Percentiles rank a stretch among this genome's conserved stretches.
These are phyloP conservation scores for Ramularia collo-cygni DNA, from an alignment of 2,329 filamentous ascomycete genomes.

Conservation along the genomic window DNA sequence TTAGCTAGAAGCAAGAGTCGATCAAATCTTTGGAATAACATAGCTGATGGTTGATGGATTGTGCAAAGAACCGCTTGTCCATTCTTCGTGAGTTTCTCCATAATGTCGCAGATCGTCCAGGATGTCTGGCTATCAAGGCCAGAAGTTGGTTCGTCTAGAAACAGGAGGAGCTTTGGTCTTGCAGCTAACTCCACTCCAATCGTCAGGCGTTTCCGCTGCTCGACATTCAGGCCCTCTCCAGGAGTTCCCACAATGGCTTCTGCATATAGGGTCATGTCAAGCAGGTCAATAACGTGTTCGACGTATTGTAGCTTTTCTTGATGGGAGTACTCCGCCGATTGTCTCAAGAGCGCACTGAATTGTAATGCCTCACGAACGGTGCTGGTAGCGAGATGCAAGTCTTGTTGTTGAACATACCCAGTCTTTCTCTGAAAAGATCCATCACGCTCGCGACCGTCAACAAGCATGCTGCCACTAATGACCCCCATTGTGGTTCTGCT, in stretches of 20 bases:
- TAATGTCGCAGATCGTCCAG: slow-evolving; percentile 81
- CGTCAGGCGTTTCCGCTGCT: slow-evolving; percentile 71
- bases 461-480: slow-evolving; percentile 79
- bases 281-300: slow-evolving; percentile 79
- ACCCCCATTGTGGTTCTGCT: slow-evolving; percentile 84
- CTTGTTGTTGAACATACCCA: slow-evolving; percentile 83
- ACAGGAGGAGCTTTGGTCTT: slow-evolving; percentile 81
- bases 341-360: slow-evolving; percentile 79
- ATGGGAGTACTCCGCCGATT: slow-evolving; percentile 65
- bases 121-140: slow-evolving; percentile 90
- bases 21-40: slow-evolving; percentile 89
- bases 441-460: slow-evolving; percentile 67
- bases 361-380: slow-evolving; percentile 83
- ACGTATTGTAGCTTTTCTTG: slow-evolving; percentile 81
- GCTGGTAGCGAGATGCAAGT: slow-evolving; percentile 75
- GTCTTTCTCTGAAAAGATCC: slow-evolving; percentile 85
- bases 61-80: slow-evolving; percentile 95
- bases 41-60: slow-evolving; percentile 90
- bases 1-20: slow-evolving; percentile 69
- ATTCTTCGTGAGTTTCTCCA: slow-evolving; percentile 82
- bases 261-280: slow-evolving; percentile 85
- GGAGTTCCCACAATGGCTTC: slow-evolving; percentile 87
- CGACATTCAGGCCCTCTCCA: slow-evolving; percentile 71
- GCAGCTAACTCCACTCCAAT: slow-evolving; percentile 95
- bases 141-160: slow-evolving; percentile 91